phyloP scores from a whole-genome alignment of 306 rosid species.

The Ammopiptanthus mongolicus region DNA sequence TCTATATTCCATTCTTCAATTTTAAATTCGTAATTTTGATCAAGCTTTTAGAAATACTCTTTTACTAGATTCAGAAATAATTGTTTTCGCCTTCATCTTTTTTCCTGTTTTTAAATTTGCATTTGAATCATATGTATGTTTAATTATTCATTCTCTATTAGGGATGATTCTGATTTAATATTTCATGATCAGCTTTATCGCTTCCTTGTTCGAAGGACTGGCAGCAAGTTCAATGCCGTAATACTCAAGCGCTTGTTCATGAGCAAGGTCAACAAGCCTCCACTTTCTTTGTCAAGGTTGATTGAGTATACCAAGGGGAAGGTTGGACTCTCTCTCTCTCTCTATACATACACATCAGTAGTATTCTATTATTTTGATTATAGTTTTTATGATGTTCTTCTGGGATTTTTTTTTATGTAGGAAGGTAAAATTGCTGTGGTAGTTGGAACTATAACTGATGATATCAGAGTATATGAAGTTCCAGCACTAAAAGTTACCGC shows the following conservation, averaged over 20 bases:
- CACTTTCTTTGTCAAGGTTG: slow-evolving; percentile 62
- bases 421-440: slow-evolving; percentile 57
- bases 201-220: slow-evolving; percentile 70
- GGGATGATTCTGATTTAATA: slow-evolving; percentile 11
- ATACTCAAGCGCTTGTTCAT: slow-evolving; percentile 72
- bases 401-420: slow-evolving; percentile 21
- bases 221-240: slow-evolving; percentile 65
- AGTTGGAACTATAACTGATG: slow-evolving; percentile 69
- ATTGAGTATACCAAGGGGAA: slow-evolving; percentile 48
- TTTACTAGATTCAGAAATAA: not conserved
- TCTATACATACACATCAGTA: not conserved
- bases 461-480: slow-evolving; percentile 69
- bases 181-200: slow-evolving; percentile 54
- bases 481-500: slow-evolving; percentile 61
- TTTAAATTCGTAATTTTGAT: not conserved
- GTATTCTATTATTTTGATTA: not conserved
- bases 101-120: not conserved
- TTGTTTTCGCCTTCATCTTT: not conserved
- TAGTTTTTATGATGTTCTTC: not conserved
- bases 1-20: not conserved
- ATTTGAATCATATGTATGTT: not conserved
- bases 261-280: slow-evolving; percentile 80
- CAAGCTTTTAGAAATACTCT: not conserved
- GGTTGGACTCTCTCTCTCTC: slow-evolving; percentile 27
- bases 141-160: not conserved